phyloP scores from a whole-genome alignment of 441 rosid genomes.

The Brassica balearica region DNA sequence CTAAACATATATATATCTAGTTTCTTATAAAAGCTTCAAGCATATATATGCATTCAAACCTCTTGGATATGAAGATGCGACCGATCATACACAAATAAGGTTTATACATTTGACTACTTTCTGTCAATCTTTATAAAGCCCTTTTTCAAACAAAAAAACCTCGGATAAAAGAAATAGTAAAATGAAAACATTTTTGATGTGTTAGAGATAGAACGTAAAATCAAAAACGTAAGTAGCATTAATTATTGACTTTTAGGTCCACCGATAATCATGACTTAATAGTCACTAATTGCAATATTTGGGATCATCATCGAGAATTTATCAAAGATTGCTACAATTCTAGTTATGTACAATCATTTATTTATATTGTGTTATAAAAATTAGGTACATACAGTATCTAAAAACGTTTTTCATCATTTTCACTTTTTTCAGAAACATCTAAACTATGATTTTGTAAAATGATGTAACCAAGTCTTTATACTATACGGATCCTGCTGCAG shows the following conservation, averaged over 20 bases:
- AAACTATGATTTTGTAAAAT: not conserved
- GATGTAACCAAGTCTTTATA: not conserved
- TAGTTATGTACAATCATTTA: slow-evolving; percentile 4
- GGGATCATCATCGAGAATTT: slow-evolving; percentile 6
- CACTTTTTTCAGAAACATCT: not conserved
- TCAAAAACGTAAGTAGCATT: slow-evolving; percentile 4
- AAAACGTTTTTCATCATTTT: not conserved
- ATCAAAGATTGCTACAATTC: slow-evolving; percentile 3
- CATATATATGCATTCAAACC: slow-evolving; percentile 3
- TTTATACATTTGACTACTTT: not conserved
- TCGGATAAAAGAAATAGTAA: not conserved
- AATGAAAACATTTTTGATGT: not conserved
- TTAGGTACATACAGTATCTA: slow-evolving; percentile 1
- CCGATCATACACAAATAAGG: not conserved
- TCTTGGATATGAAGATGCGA: slow-evolving; percentile 4
- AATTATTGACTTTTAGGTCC: slow-evolving; percentile 14
- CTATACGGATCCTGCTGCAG: not conserved
- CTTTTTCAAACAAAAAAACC: not conserved
- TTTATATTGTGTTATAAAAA: not conserved
- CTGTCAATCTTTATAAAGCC: not conserved
- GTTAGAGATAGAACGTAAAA: not conserved
- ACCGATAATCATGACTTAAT: not conserved
- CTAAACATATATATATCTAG: not conserved
- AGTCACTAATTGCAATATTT: not conserved
- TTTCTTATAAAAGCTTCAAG: not conserved